Conservation (phyloP, 2,329 filamentous ascomycete species). For the Aspergillus brunneoviolaceus region DNA sequence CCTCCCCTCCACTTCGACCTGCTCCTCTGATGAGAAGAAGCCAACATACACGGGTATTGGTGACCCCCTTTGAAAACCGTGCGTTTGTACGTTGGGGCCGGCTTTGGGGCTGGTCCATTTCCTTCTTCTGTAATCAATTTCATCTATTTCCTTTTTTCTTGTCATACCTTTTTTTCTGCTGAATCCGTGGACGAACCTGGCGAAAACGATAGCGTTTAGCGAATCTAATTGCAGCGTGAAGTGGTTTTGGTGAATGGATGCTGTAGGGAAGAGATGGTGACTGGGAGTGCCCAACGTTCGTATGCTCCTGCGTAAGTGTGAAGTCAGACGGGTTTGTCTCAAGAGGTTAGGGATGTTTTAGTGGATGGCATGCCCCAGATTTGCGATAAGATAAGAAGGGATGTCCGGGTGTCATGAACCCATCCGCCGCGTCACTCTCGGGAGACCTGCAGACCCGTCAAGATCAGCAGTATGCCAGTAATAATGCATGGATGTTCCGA, state of each 20-base stretch:
- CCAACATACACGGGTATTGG: constrained; percentile 4
- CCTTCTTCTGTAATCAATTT: constrained; percentile 7
- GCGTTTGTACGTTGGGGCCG: background rate
- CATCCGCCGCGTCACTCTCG: background rate
- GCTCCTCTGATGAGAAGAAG: background rate
- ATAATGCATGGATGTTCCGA: background rate
- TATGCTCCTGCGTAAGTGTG: too few species aligned
- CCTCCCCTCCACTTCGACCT: background rate
- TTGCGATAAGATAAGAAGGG: background rate
- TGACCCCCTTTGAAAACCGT: background rate
- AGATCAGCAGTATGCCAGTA: background rate
- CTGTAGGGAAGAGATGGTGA: too few species aligned
- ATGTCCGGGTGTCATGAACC: background rate
- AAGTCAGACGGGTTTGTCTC: too few species aligned
- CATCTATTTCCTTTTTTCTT: background rate
- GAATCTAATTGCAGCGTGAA: background rate
- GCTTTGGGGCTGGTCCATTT: background rate
- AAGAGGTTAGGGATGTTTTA: too few species aligned
- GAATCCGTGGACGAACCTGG: background rate
- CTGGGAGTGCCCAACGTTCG: too few species aligned
- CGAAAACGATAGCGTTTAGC: background rate
- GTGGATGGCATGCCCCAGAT: background rate
- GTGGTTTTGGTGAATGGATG: background rate
- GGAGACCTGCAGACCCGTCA: background rate
- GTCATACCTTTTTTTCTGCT: background rate